phyloP scores from a whole-genome alignment of 2,329 filamentous ascomycete genomes.

The Fusarium napiforme region DNA sequence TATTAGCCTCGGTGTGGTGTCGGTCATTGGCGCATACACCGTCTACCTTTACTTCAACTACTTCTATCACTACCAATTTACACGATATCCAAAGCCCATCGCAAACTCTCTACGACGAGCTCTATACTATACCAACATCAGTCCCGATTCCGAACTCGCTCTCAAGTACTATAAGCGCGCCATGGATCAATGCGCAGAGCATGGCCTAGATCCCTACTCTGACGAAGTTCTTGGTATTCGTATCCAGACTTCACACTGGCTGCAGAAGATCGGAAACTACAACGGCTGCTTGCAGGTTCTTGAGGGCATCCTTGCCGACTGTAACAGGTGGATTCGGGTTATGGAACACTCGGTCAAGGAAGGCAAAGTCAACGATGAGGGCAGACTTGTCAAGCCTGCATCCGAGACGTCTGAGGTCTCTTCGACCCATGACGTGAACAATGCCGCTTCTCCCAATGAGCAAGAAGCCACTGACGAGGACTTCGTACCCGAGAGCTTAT shows the following conservation, averaged over 20 bases:
- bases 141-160: constrained; percentile 78
- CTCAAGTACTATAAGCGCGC: constrained; percentile 87
- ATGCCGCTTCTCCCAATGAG: constrained; percentile 15
- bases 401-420: constrained; percentile 16
- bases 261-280: constrained; percentile 80
- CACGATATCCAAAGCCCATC: constrained; percentile 73
- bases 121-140: constrained; percentile 85
- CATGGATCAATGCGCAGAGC: constrained; percentile 75
- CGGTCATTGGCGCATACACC: constrained; percentile 47
- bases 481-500: constrained; percentile 58
- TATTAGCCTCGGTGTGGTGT: constrained; percentile 46
- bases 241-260: constrained; percentile 80
- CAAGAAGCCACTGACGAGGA: constrained; percentile 43
- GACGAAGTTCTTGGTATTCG: constrained; percentile 92
- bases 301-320: constrained; percentile 79
- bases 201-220: constrained; percentile 86
- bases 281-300: constrained; percentile 79
- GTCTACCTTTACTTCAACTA: constrained; percentile 62
- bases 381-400: constrained; percentile 45
- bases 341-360: constrained; percentile 63
- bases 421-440: constrained; percentile 4
- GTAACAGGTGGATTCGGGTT: constrained; percentile 67
- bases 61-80: constrained; percentile 67
- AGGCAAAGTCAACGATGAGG: constrained; percentile 57
- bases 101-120: constrained; percentile 84